Base-by-base conservation (phyloP, 2,329 filamentous ascomycete species). In the Colletotrichum tropicicola region DNA sequence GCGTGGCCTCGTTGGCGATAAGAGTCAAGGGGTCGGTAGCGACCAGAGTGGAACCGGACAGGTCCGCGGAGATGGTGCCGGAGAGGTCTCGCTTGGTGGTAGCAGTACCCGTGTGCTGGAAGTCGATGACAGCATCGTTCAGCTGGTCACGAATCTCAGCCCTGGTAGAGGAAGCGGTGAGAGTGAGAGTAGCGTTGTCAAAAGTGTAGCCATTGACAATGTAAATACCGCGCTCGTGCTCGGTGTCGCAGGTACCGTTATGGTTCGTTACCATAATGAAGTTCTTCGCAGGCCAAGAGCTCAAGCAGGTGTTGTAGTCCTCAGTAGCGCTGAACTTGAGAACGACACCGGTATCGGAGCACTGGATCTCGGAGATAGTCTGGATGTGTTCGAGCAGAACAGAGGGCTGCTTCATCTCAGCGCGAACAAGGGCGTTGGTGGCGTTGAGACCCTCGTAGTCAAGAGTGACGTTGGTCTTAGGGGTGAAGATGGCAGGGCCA, bases 211-310 rank as follows among this genome's bases (percentile, higher is more conserved):
- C 57, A 25, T 67, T 68, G n/a, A 75, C 74, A 6, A 77, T 53
- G 66, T 79, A 80, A 65, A 80, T 75, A 13, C 78, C 76, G 27
- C 79, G 75, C 70, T 82, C 77, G 15, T 75, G 66, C 49, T 75
- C 71, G 8, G 66, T 65, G 60, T 80, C 78, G 62, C 80, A 81
- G 58, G 77, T 72, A 23, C 78, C 78, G 17, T 76, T 59, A 68
- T 81, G 75, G 70, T 80, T 81, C 10, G 79, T 82, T 61, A 82
- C 74, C 35, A 82, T 66, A 32, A 80, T 71, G 27, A 82, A 68
- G 45, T 66, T 44, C 5, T 65, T 52, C 3, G 55, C n/a, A 6
- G 51, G 47, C 70, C 70, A 72, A 39, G 62, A n/a, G 2, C 44
- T 32, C 27, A 72, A 49, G 7, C 68, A 68, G 17, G 70, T 63